Evolutionary conservation across 768 basidiomycete genomes (phyloP).

Genomic region (Agrocybe pediades): DNA sequence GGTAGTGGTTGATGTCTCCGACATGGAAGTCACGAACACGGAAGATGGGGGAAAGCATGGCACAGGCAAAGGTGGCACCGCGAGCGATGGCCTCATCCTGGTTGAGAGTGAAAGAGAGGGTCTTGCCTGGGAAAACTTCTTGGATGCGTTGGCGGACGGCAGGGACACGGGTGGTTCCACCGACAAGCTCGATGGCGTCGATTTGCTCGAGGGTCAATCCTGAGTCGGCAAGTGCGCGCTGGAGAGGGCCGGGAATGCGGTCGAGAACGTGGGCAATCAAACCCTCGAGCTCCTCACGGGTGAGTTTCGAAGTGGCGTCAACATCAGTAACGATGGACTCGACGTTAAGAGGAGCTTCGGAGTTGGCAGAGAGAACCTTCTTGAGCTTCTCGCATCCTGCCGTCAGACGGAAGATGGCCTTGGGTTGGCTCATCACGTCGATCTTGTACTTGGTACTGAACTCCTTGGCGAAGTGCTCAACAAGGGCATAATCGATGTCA

Average conservation of each 20-base stretch:
- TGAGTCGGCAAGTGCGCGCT: constrained; percentile 79
- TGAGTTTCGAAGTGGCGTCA: constrained; percentile 86
- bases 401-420: constrained; percentile 88
- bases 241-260: constrained; percentile 73
- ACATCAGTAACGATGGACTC: constrained; percentile 97
- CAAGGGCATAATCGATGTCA: constrained; percentile 91
- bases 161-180: constrained; percentile 91
- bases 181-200: constrained; percentile 90
- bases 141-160: constrained; percentile 89
- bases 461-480: constrained; percentile 85
- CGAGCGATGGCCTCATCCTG: constrained; percentile 97
- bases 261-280: constrained; percentile 78
- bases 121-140: constrained; percentile 77
- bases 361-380: constrained; percentile 94
- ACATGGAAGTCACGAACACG: constrained; percentile 94
- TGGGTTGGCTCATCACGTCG: constrained; percentile 88
- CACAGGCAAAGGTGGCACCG: constrained; percentile 95
- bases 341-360: constrained; percentile 86
- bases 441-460: constrained; percentile 99
- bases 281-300: constrained; percentile 79
- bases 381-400: constrained; percentile 93
- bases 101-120: constrained; percentile 92
- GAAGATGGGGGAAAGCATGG: constrained; percentile 97
- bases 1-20: constrained; percentile 83
- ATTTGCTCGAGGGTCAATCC: constrained; percentile 83